Evolutionary conservation across 768 basidiomycete species (phyloP), one percentile per base, ranked within the genome.

Genomic region (Boletus coccyginus): DNA sequence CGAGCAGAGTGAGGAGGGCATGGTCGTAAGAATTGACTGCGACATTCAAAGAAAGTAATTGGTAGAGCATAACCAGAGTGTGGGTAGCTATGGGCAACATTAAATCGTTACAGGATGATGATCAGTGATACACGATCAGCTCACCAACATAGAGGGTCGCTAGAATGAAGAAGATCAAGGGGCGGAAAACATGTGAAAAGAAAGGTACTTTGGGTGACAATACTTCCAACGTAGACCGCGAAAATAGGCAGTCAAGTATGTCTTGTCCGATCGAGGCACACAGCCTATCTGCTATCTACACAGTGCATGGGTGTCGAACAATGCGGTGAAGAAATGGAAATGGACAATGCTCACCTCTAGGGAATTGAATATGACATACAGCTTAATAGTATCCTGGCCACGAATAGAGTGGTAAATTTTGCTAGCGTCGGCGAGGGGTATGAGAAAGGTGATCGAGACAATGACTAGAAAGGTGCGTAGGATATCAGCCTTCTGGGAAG

Each of bases 361-460:
- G 12, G 94, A 95, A 71, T 98, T 98, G 75, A 98, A 99, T 49
- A 99, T 96, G 57, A 99, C 97, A 75, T 98, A 98, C 47, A 99
- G 74, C 75, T 98, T 99, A 76, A 99, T 96, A 3, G 94, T 97
- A 63, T 99, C 97, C 72, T 98, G 97, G 0, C 95, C 96, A 21
- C 97, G 86, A 53, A 99, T 98, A 16, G 88, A 89, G 66, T 99
- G 97, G 65, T 99, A 99, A 62, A 99, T 96, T 76, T 95, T 94
- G 73, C 94, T 96, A 11, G 94, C 90, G 67, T 99, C 96, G 8
- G 95, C 94, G 40, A 94, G 79, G 2, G 90, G 87, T 35, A 86
- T 80, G 6, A 98, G 77, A 21, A 95, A 79, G 17, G 85, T 61
- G 46, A 94, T 80, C 0, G 94, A 90, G 29, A 87, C 68, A 1